Percentiles rank a stretch among this genome's conserved stretches.
Conservation (phyloP, 2,329 filamentous ascomycete species). For the Magnaporthales sp. region DNA sequence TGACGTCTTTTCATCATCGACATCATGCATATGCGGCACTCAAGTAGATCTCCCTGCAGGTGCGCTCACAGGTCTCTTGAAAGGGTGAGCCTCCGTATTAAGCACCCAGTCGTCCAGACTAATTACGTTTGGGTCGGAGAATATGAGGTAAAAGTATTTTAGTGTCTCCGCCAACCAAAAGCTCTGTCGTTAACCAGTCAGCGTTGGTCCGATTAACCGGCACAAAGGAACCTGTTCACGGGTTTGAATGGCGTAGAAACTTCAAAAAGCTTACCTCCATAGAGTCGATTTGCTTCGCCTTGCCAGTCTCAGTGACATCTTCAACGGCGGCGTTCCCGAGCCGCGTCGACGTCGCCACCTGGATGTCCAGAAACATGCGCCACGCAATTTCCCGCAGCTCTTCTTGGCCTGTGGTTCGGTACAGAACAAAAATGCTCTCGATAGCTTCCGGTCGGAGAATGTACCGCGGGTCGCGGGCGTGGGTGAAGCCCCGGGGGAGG, state of each 20-base stretch:
- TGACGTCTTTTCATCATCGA: not conserved
- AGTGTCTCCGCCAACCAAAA: constrained; percentile 15
- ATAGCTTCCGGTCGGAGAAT: constrained; percentile 63
- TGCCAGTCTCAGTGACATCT: constrained; percentile 39
- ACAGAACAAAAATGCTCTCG: constrained; percentile 70
- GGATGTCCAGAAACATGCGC: constrained; percentile 67
- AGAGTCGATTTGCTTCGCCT: not conserved
- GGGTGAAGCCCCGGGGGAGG: constrained; percentile 17
- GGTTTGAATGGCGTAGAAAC: not conserved
- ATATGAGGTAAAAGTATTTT: constrained; percentile 14
- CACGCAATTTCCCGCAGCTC: constrained; percentile 68
- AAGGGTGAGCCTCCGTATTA: constrained; percentile 14
- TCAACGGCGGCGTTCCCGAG: constrained; percentile 45
- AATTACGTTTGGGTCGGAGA: constrained; percentile 11
- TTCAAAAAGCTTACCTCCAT: not conserved
- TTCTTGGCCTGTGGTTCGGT: constrained; percentile 64
- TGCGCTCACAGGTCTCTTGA: constrained; percentile 12
- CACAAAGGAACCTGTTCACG: too few species aligned
- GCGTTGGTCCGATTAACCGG: not conserved
- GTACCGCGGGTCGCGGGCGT: constrained; percentile 29
- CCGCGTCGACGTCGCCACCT: constrained; percentile 43
- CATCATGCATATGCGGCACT: constrained; percentile 10
- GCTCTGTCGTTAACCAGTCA: constrained; percentile 1
- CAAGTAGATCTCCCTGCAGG: too few species aligned
- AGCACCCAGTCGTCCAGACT: constrained; percentile 14